Evolutionary conservation across 768 basidiomycete species (phyloP), one percentile per base, ranked within the genome.

Genomic region (Holtermannia corniformis): DNA sequence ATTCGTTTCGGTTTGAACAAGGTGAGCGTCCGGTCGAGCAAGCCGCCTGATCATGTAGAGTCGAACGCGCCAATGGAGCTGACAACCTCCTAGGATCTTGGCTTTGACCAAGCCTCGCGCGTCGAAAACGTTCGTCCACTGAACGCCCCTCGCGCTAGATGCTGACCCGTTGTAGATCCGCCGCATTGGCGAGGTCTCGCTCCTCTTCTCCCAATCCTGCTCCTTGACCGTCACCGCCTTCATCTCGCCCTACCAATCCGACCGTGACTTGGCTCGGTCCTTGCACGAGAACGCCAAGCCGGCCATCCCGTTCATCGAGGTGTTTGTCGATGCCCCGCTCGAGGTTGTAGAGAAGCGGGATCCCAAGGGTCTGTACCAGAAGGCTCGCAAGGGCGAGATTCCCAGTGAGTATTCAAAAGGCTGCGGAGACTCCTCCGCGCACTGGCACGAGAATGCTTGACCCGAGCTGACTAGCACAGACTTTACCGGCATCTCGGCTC

Each of bases 321-420:
- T 97, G 37, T 99, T 83, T 65, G 78, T 97, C 44, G 93, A 97
- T 73, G 93, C 90, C 0, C 89, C 93, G 4, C 78, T 99, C 45
- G 71, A 77, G 43, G 82, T 92, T 7, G 89, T 87, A 21, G 95
- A 99, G 74, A 76, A 80, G 67, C 82, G 95, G 51, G 95, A 99
- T 71, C 95, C 95, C 1, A 99, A 99, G 73, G 93, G 95, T 1
- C 75, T 99, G 55, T 99, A 99, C 77, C 92, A 87, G 76, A 95
- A 89, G 72, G 95, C 95, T 5, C 78, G 95, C 56, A 83, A 86
- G 0, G 95, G 95, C 12, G 86, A 91, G 74, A 96, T 99, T 65
- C 89, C 88, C 81, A 89, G 93, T 89, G 52, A 49, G 75, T 58
- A 4, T 1, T 20, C 19, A 26, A 19, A 20, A n/a, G 13, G 14